Conservation (phyloP, 208 protist genomes). For the Crithidia fasciculata region DNA sequence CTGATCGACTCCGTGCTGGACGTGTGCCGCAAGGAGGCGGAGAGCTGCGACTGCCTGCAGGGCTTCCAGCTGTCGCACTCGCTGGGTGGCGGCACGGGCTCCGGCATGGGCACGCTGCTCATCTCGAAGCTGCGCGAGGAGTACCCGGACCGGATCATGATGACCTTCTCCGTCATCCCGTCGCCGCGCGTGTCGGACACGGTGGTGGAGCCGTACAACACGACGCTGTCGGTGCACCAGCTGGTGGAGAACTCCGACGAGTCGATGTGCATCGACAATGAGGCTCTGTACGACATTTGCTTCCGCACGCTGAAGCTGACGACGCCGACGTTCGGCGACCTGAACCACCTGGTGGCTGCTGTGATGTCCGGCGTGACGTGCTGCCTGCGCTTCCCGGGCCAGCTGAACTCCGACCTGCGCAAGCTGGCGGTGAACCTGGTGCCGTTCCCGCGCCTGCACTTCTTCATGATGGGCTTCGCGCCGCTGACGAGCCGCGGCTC, state of each 20-base stretch:
- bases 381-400: conserved; percentile 97
- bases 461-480: conserved; percentile 98
- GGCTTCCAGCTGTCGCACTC: conserved; percentile 99
- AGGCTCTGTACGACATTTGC: conserved; percentile 99
- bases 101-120: conserved; percentile 97
- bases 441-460: conserved; percentile 98
- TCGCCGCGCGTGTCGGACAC: conserved; percentile 97
- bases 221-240: conserved; percentile 97
- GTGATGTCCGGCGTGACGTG: conserved; percentile 96
- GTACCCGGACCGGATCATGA: conserved; percentile 99
- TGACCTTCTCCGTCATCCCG: conserved; percentile 98
- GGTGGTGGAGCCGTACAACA: conserved; percentile 98
- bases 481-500: conserved; percentile 92
- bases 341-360: conserved; percentile 96
- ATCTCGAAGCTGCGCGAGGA: conserved; percentile 95
- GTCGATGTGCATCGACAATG: conserved; percentile 97
- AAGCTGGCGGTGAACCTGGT: conserved; percentile 72
- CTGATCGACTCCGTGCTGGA: conserved; percentile 97
- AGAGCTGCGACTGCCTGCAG: conserved; percentile 97
- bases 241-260: conserved; percentile 93
- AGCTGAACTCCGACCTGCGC: conserved; percentile 95
- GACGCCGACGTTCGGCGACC: conserved; percentile 96
- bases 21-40: conserved; percentile 97
- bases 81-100: conserved; percentile 98
- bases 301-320: conserved; percentile 97